These are phyloP conservation scores for Scalesia atractyloides DNA, from an alignment of 129 eudicot genomes.

Conservation along the genomic window DNA sequence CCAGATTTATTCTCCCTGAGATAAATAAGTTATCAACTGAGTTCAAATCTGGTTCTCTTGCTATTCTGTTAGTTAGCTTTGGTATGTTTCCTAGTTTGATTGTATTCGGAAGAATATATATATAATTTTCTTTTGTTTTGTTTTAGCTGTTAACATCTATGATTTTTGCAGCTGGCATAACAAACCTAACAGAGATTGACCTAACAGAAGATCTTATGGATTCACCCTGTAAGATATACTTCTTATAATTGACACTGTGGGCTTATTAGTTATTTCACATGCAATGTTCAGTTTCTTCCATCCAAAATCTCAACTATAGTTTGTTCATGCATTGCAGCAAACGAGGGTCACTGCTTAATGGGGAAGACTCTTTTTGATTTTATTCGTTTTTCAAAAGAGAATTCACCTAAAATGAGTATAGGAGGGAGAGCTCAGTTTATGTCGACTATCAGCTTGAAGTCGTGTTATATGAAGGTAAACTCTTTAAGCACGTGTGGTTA, in stretches of 20 bases:
- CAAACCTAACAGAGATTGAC: too few relatives aligned
- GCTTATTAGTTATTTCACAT: neutral
- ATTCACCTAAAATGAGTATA: conserved; percentile 49
- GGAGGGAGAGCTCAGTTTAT: conserved; percentile 65
- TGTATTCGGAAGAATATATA: too few relatives aligned
- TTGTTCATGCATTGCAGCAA: conserved; percentile 35
- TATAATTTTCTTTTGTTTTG: too few relatives aligned
- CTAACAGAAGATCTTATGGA: too few relatives aligned
- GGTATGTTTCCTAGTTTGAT: conserved; percentile 41
- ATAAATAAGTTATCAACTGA: conserved; percentile 51
- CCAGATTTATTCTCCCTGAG: conserved; percentile 75
- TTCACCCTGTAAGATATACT: too few relatives aligned
- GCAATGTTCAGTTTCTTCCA: too few relatives aligned
- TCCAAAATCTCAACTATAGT: conserved; percentile 19
- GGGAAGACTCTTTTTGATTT: conserved; percentile 69
- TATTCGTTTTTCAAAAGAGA: conserved; percentile 65
- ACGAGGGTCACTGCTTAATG: conserved; percentile 55
- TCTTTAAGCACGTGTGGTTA: neutral
- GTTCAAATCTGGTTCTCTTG: conserved; percentile 54
- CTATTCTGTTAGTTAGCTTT: conserved; percentile 69
- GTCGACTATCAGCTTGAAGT: conserved; percentile 60
- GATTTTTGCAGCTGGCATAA: too few relatives aligned
- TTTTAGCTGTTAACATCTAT: too few relatives aligned
- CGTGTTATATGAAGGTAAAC: conserved; percentile 67
- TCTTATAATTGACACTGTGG: too few relatives aligned